phyloP scores from a whole-genome alignment of 805 yeast species.

The Pichia occidentalis region DNA sequence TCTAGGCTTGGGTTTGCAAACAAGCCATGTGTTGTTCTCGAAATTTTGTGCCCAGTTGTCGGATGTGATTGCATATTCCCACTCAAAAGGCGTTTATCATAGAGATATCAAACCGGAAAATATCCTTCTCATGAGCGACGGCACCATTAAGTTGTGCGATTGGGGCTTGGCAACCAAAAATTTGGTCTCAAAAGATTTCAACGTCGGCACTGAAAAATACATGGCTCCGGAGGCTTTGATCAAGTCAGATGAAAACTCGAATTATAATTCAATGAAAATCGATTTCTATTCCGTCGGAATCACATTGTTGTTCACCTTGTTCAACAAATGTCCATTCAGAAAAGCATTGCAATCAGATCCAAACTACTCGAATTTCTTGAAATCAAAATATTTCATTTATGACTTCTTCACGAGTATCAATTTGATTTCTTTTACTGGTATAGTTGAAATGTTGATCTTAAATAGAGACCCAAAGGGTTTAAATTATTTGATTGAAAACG shows the following conservation, averaged over 20 bases:
- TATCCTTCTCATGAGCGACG: conserved; percentile 44
- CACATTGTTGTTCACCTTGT: conserved; percentile 42
- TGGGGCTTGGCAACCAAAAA: conserved; percentile 60
- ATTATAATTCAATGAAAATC: conserved; percentile 39
- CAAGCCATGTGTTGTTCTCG: conserved; percentile 20
- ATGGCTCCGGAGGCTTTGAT: conserved; percentile 47
- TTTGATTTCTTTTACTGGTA: conserved; percentile 35
- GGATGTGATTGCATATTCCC: conserved; percentile 48
- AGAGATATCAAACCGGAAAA: conserved; percentile 74
- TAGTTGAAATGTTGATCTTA: conserved; percentile 35
- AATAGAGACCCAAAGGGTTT: conserved; percentile 36
- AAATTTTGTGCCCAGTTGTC: conserved; percentile 41
- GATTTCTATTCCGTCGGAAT: conserved; percentile 53
- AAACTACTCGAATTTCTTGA: conserved; percentile 38
- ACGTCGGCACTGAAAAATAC: conserved; percentile 53
- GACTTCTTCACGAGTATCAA: conserved; percentile 46
- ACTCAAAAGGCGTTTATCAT: conserved; percentile 54
- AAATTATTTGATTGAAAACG: conserved; percentile 24
- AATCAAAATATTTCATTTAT: conserved; percentile 36
- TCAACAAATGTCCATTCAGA: conserved; percentile 49
- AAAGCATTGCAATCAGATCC: conserved; percentile 34
- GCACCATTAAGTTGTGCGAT: conserved; percentile 58
- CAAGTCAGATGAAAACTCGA: conserved; percentile 12
- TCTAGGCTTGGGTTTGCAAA: conserved; percentile 24
- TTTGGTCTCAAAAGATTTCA: conserved; percentile 28